Evolutionary conservation across 2,329 filamentous ascomycete genomes (phyloP).

Genomic region (Herpotrichia juniperi): DNA sequence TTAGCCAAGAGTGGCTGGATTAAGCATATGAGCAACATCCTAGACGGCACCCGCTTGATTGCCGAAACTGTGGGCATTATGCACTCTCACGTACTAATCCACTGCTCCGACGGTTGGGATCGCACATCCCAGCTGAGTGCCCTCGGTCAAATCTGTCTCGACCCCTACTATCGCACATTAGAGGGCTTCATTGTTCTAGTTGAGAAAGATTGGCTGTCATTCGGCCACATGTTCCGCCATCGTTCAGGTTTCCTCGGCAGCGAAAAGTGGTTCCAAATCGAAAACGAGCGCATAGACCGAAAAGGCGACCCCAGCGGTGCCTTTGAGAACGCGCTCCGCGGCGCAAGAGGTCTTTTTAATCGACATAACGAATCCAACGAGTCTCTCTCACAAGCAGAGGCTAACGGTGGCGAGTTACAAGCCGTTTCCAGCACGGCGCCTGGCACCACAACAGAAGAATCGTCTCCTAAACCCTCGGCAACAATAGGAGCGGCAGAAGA

Average conservation of each 20-base stretch:
- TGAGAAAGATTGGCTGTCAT: constrained; percentile 97
- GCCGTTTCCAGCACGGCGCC: constrained; percentile 54
- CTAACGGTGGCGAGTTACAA: constrained; percentile 60
- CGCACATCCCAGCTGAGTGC: constrained; percentile 94
- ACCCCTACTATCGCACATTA: constrained; percentile 92
- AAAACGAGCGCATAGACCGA: constrained; percentile 75
- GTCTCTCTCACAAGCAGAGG: constrained; percentile 60
- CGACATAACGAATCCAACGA: constrained; percentile 73
- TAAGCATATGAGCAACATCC: constrained; percentile 81
- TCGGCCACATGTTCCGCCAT: constrained; percentile 96
- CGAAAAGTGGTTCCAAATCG: constrained; percentile 91
- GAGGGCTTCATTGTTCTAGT: constrained; percentile 93
- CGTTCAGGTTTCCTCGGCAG: constrained; percentile 86
- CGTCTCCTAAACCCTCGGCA: constrained; percentile 30
- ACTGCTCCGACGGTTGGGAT: constrained; percentile 99
- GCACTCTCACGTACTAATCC: constrained; percentile 93
- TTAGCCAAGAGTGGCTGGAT: constrained; percentile 88
- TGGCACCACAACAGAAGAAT: constrained; percentile 36
- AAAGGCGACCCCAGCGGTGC: constrained; percentile 67
- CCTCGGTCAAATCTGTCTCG: constrained; percentile 88
- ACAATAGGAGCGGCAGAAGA: constrained; percentile 55
- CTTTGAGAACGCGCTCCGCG: constrained; percentile 82
- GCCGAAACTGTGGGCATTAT: constrained; percentile 87
- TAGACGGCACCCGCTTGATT: constrained; percentile 85
- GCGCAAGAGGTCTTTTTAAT: constrained; percentile 89